Conservation (phyloP, 805 yeast genomes). For the Sugiyamaella marilandica region DNA sequence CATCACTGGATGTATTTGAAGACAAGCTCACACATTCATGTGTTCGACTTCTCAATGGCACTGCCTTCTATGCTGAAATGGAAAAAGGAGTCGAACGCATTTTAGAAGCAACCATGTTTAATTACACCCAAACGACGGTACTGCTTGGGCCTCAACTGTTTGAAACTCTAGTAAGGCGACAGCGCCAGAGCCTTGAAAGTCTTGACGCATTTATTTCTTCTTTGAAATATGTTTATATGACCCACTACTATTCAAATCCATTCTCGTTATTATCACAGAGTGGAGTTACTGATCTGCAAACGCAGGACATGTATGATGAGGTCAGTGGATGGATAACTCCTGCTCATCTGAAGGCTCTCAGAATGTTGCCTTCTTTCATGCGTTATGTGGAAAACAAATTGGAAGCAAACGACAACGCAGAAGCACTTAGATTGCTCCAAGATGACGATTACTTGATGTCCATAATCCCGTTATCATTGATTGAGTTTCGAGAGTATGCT, state of each 20-base stretch:
- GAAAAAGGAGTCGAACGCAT: constrained; percentile 16
- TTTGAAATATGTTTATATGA: constrained; percentile 31
- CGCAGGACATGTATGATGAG: not conserved
- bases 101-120: constrained; percentile 20
- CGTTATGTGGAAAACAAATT: constrained; percentile 21
- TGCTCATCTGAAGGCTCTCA: constrained; percentile 26
- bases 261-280: constrained; percentile 22
- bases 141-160: constrained; percentile 25
- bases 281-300: not conserved
- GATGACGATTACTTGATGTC: constrained; percentile 22
- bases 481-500: constrained; percentile 17
- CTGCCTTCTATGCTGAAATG: constrained; percentile 26
- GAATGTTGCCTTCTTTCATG: constrained; percentile 37
- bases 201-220: constrained; percentile 24
- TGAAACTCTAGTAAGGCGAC: constrained; percentile 19
- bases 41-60: constrained; percentile 24
- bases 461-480: constrained; percentile 19
- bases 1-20: constrained; percentile 34
- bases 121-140: constrained; percentile 9
- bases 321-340: constrained; percentile 9
- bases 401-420: constrained; percentile 7
- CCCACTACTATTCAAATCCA: constrained; percentile 37
- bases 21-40: constrained; percentile 30
- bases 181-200: constrained; percentile 22
- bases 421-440: constrained; percentile 18